phyloP scores from a whole-genome alignment of 1,139 yeast species.

The Blastobotrys raffinosifermentans region DNA sequence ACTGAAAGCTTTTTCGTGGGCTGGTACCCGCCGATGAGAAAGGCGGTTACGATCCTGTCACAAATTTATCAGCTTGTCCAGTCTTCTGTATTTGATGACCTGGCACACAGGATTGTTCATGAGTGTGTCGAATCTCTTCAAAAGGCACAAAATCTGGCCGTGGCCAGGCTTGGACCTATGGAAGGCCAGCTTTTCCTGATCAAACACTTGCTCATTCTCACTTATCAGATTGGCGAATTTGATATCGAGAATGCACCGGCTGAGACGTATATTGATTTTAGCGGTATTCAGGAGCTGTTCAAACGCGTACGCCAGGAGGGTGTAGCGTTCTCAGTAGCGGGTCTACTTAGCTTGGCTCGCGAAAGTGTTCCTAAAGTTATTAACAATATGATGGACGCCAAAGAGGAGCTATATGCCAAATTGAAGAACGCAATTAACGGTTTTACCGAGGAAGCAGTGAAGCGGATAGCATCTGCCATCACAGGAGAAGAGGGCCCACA shows the following conservation, averaged over 20 bases:
- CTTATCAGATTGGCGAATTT: conserved; percentile 66
- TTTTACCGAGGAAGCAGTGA: conserved; percentile 44
- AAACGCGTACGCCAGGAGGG: conserved; percentile 37
- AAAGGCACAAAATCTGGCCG: conserved; percentile 44
- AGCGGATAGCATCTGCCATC: conserved; percentile 30
- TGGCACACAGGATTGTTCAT: conserved; percentile 84
- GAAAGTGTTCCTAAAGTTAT: conserved; percentile 80
- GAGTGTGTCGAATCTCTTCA: conserved; percentile 59
- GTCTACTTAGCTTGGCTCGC: conserved; percentile 54
- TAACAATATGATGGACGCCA: conserved; percentile 80
- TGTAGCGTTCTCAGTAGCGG: conserved; percentile 29
- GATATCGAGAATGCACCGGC: conserved; percentile 71
- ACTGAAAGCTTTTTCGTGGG: conserved; percentile 39
- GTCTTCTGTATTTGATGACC: conserved; percentile 71
- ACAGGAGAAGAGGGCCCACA: conserved; percentile 26
- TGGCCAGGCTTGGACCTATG: conserved; percentile 39
- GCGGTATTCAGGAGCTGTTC: conserved; percentile 55
- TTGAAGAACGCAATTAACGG: conserved; percentile 64
- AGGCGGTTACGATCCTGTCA: conserved; percentile 64
- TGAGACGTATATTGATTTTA: conserved; percentile 74
- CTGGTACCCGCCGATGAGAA: conserved; percentile 69
- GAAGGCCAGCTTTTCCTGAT: conserved; percentile 66
- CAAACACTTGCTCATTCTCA: conserved; percentile 64
- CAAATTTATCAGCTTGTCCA: conserved; percentile 76
- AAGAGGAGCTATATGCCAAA: conserved; percentile 67